These are phyloP conservation scores for Hippophae rhamnoides DNA, from an alignment of 306 rosid genomes.

Conservation along the genomic window DNA sequence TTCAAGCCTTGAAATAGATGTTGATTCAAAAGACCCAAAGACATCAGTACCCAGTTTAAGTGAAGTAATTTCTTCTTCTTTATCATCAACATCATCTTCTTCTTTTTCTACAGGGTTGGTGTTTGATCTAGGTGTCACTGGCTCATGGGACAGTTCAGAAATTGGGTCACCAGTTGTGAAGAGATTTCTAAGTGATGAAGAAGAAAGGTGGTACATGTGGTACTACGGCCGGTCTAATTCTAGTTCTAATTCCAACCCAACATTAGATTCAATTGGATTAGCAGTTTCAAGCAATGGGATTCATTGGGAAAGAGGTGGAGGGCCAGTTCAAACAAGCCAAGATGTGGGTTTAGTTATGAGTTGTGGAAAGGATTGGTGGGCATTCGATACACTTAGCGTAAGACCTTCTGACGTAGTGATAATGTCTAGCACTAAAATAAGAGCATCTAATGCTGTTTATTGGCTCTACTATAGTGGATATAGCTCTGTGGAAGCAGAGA, in stretches of 20 bases:
- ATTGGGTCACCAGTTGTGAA: slow-evolving; percentile 70
- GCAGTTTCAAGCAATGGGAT: slow-evolving; percentile 80
- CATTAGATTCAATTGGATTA: slow-evolving; percentile 29
- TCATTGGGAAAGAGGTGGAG: slow-evolving; percentile 77
- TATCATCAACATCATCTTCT: not conserved
- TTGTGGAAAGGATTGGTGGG: slow-evolving; percentile 70
- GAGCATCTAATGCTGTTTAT: slow-evolving; percentile 45
- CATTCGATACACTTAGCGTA: slow-evolving; percentile 49
- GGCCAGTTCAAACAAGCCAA: slow-evolving; percentile 38
- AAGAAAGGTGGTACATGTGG: slow-evolving; percentile 90
- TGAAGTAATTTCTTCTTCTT: slow-evolving; percentile 22
- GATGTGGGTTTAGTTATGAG: slow-evolving; percentile 55
- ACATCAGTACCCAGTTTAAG: slow-evolving; percentile 11
- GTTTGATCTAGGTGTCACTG: slow-evolving; percentile 44
- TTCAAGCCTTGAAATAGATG: slow-evolving; percentile 21
- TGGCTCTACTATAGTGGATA: slow-evolving; percentile 71
- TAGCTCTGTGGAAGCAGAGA: slow-evolving; percentile 32
- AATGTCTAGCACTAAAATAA: slow-evolving; percentile 51
- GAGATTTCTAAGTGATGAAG: slow-evolving; percentile 66
- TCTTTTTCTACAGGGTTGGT: slow-evolving; percentile 45
- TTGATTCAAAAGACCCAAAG: slow-evolving; percentile 19
- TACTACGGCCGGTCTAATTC: slow-evolving; percentile 43
- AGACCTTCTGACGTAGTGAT: slow-evolving; percentile 65
- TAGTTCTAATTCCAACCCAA: slow-evolving; percentile 13
- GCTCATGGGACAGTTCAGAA: slow-evolving; percentile 59